Evolutionary conservation across 2,329 filamentous ascomycete genomes (phyloP), one percentile per base, ranked within the genome.

Genomic region (Talaromyces sp.): DNA sequence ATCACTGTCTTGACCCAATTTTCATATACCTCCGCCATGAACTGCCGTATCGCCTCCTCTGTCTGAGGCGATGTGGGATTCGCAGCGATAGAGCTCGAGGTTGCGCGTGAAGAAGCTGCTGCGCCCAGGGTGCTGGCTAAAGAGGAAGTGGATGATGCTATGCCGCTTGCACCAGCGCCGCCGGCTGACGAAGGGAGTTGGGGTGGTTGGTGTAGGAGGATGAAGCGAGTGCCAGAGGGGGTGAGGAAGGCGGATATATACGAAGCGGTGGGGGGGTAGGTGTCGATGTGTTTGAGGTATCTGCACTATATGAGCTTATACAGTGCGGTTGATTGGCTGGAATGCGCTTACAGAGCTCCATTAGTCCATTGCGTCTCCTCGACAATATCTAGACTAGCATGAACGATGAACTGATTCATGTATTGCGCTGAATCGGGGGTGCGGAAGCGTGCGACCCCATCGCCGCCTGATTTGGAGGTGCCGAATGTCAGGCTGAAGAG

Each of bases 401-500:
- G 93, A 35, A 96, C 87, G 73, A 98, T 92, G 81, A 99, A 98
- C 77, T 97, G 95, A 80, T 97, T 97, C 83, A 97, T 89, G 76
- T 96, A 91, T 66, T 91, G 88, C 61, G 93, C 90, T 72, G 96
- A 88, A 67, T 96, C 91, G 63, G 85, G 86, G 82, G 96, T 97
- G 73, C 91, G 90, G 65, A 97, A 98, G 72, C 91, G 89, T 55
- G 93, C 86, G 74, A 92, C 83, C 69, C 95, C 95, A 82, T 98
- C 95, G 74, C 93, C 93, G 79, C 93, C 93, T 70, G 92, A 89
- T 78, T 97, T 97, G 44, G 92, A 96, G 42, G 93, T 97, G 71
- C 95, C 95, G 76, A 99, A 99, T 74, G 96, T 93, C 78, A 96
- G 87, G 80, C 96, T 93, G 80, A 98, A 99, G 69, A 99, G 86